phyloP scores from a whole-genome alignment of 108 stramenopile genomes.

The Stephanodiscus triporus region DNA sequence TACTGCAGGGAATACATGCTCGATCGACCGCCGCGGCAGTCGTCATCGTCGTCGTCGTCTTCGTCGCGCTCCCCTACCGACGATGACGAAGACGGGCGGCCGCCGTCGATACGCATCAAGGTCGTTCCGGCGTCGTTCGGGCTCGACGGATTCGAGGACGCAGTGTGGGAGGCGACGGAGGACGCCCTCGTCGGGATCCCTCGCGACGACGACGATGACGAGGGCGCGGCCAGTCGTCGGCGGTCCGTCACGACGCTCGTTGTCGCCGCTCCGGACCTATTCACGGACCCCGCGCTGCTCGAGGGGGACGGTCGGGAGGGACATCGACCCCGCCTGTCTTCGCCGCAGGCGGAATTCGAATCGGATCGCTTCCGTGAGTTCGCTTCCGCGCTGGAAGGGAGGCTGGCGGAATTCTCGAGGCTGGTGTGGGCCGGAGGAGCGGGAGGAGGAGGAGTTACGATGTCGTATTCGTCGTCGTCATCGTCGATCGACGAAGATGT shows the following conservation, averaged over 20 bases:
- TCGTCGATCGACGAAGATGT: conserved; percentile 18
- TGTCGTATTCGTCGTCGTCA: no score
- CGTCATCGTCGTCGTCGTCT: not conserved
- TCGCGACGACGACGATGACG: not conserved
- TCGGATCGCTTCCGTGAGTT: conserved; percentile 32
- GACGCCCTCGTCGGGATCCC: not conserved
- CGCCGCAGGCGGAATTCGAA: conserved; percentile 45
- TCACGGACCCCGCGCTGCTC: conserved; percentile 30
- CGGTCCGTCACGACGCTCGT: conserved; percentile 39
- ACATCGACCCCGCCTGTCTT: not conserved
- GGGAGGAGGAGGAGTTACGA: no score
- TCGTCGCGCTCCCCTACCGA: conserved; percentile 4
- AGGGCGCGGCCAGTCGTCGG: not conserved
- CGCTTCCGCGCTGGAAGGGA: conserved; percentile 20
- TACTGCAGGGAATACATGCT: conserved; percentile 35
- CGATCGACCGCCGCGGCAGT: not conserved
- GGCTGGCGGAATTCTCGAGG: conserved; percentile 15
- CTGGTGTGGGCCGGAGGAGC: not conserved
- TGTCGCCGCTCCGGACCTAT: conserved; percentile 45
- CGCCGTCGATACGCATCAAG: conserved; percentile 30
- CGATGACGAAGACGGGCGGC: not conserved
- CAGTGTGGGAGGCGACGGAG: conserved; percentile 41
- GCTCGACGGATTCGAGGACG: conserved; percentile 48
- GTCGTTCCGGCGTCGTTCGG: conserved; percentile 52
- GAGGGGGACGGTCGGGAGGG: conserved; percentile 16